Percentiles rank a stretch among this genome's conserved stretches.
phyloP scores from a whole-genome alignment of 306 rosid species.

The Clitoria ternatea region DNA sequence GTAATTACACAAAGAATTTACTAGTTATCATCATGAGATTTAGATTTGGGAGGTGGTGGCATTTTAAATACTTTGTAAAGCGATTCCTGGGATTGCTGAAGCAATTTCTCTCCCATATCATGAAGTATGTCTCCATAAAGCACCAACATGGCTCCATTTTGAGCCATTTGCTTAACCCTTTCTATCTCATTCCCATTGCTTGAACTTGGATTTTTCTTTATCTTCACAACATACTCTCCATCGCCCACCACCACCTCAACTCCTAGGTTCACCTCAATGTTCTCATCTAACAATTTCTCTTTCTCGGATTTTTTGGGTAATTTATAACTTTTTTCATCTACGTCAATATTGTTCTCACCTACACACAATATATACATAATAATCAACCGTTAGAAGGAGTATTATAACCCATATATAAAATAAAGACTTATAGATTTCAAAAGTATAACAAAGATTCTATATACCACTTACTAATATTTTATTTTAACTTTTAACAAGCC shows the following conservation, averaged over 20 bases:
- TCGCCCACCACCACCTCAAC: neutral
- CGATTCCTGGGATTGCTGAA: neutral
- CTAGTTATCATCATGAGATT: neutral
- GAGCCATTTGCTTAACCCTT: neutral
- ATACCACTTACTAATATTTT: too few species aligned
- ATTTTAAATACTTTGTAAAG: neutral
- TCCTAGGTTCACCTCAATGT: neutral
- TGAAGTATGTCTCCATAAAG: neutral
- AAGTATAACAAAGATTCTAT: too few species aligned
- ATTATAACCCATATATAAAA: too few species aligned
- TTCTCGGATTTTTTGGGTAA: neutral
- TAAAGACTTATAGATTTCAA: too few species aligned
- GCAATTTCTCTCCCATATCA: neutral
- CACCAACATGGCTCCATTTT: slow-evolving; percentile 7
- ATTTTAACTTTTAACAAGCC: too few species aligned
- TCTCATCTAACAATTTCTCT: neutral
- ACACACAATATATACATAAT: too few species aligned
- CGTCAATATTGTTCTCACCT: neutral
- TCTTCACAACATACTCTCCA: neutral
- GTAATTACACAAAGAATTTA: neutral
- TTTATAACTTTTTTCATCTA: neutral
- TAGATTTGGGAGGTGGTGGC: neutral
- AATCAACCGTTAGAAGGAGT: too few species aligned
- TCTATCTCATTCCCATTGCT: neutral
- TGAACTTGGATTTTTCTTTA: neutral